Evolutionary conservation across 1,284 basidiomycete genomes (phyloP), one percentile per base, ranked within the genome.

Genomic region (Cutaneotrichosporon sp.): DNA sequence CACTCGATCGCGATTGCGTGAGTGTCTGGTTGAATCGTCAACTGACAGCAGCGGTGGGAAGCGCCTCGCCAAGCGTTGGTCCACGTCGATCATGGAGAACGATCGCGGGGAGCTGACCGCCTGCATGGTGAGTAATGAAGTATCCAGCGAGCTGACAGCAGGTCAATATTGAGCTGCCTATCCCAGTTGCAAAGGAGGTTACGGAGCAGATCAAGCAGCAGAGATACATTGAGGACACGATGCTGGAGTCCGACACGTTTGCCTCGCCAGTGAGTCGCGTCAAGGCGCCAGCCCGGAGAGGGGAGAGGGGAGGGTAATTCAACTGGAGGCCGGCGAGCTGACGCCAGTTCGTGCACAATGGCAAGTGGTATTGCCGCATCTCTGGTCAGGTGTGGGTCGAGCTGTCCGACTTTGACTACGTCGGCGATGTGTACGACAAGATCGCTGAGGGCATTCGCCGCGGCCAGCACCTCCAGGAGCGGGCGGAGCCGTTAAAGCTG

Each of bases 371-470:
- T 87, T 82, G 83, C 4, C 81, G 90, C 45, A 86, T 85, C 71
- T 87, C 87, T 62, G 85, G 83, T 10, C 90, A 91, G 73, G 83
- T 91, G 1, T 92, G 84, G 83, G 87, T 84, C 58, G 89, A 79
- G 65, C 54, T 80, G 24, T 60, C 60, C 42, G 80, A 81, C 65
- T 81, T 80, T 59, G 71, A 73, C 38, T 58, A 68, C 20, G 65
- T 75, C 13, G 79, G 65, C 0, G 56, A 68, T 10, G 72, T 72
- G 7, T 56, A 77, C 24, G 66, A 71, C 52, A 64, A 69, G 27
- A 64, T 77, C 14, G 71, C 72, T 51, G 68, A 67, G 42, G 67
- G 63, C 2, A 51, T 77, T 52, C 11, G 20, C 22, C 34, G 33
- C 16, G 64, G 64, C 16, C 61, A 66, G 54, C 55, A 57, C 45